Percentiles rank a stretch among this genome's conserved stretches.
Conservation (phyloP, 2,329 filamentous ascomycete genomes). For the Colletotrichum gigasporum region DNA sequence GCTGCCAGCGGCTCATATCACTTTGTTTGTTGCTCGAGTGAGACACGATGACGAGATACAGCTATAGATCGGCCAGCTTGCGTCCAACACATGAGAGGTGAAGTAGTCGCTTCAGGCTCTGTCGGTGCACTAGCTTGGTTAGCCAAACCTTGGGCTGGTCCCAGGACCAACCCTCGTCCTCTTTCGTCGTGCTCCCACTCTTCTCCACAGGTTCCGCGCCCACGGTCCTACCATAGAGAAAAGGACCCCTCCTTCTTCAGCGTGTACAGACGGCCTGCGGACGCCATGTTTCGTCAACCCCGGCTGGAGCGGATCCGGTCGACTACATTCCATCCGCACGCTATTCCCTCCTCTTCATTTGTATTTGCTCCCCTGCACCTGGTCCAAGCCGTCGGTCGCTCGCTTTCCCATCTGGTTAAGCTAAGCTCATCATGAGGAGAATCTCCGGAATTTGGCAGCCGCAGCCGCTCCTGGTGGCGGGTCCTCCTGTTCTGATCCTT, state of each 20-base stretch:
- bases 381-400: background rate
- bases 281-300: background rate
- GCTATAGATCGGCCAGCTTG: background rate
- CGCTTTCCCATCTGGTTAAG: background rate
- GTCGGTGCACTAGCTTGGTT: background rate
- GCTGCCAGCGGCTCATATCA: background rate
- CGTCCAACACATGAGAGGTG: background rate
- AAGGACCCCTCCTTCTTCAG: constrained; percentile 20
- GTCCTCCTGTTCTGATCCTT: background rate
- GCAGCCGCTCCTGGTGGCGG: background rate
- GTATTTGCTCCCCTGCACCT: background rate
- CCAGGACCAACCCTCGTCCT: background rate
- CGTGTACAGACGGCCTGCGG: background rate
- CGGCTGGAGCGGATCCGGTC: background rate
- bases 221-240: background rate
- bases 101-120: too few species aligned
- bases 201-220: constrained; percentile 7
- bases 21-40: background rate
- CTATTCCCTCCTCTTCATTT: background rate
- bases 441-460: background rate
- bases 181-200: background rate
- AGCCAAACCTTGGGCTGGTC: constrained; percentile 2
- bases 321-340: background rate
- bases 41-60: background rate
- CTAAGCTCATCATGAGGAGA: background rate